Percentiles rank a stretch among this genome's conserved stretches.
These are phyloP conservation scores for Nicotiana sylvestris DNA, from an alignment of 257 asterid genomes.

Conservation along the genomic window DNA sequence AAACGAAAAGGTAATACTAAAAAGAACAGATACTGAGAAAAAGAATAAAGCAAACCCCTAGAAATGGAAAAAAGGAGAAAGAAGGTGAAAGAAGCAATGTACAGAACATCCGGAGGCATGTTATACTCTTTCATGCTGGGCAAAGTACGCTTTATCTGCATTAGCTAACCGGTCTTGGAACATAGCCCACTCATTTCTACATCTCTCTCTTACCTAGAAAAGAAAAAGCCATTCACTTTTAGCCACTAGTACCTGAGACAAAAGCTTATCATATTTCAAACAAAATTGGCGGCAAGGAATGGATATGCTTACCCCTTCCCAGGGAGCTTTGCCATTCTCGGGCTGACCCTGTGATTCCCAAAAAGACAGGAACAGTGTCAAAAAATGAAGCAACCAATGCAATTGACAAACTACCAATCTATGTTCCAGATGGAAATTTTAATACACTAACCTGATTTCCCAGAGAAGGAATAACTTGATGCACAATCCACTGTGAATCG, in stretches of 20 bases:
- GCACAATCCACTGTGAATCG: slow-evolving; percentile 98
- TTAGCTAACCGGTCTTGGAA: slow-evolving; percentile 88
- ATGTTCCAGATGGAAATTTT: background rate
- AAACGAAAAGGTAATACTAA: background rate
- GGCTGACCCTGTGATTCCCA: slow-evolving; percentile 62
- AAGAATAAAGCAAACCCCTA: slow-evolving; percentile 3
- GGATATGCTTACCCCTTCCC: slow-evolving; percentile 84
- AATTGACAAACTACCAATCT: background rate
- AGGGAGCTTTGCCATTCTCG: slow-evolving; percentile 77
- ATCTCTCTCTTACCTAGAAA: slow-evolving; percentile 82
- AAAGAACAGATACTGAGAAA: background rate
- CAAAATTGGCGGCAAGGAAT: background rate
- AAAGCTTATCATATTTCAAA: background rate
- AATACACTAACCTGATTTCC: slow-evolving; percentile 82
- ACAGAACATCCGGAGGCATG: background rate
- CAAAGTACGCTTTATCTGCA: slow-evolving; percentile 77
- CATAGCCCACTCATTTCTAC: slow-evolving; percentile 89
- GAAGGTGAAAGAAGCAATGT: slow-evolving; percentile 11
- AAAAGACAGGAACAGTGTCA: background rate
- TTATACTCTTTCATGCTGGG: slow-evolving; percentile 36
- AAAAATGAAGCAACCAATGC: background rate
- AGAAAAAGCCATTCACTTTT: background rate
- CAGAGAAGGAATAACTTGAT: slow-evolving; percentile 98
- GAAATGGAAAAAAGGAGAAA: background rate
- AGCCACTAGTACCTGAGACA: background rate